These are phyloP conservation scores for Pichia nakasei DNA, from an alignment of 805 yeast species.

Conservation along the genomic window DNA sequence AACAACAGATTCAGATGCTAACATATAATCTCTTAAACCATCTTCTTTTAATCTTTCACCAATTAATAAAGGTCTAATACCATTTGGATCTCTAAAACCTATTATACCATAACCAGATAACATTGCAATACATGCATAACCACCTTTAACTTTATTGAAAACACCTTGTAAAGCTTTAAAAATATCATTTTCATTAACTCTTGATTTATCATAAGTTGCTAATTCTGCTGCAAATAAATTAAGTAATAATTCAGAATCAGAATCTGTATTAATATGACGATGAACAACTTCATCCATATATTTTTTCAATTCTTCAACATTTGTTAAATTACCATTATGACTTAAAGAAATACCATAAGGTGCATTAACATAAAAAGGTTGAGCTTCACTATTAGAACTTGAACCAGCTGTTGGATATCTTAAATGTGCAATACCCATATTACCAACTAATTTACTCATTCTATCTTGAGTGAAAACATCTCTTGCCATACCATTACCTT, in stretches of 20 bases:
- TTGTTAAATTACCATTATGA: conserved; percentile 93
- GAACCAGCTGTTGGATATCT: conserved; percentile 98
- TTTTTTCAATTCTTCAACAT: conserved; percentile 64
- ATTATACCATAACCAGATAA: conserved; percentile 92
- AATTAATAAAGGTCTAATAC: conserved; percentile 81
- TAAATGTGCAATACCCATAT: conserved; percentile 91
- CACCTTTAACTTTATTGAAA: conserved; percentile 77
- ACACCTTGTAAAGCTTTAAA: conserved; percentile 82
- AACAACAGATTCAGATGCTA: conserved; percentile 93
- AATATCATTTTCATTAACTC: conserved; percentile 86
- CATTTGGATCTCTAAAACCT: conserved; percentile 96
- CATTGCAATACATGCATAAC: conserved; percentile 94
- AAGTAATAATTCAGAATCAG: conserved; percentile 84
- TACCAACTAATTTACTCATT: conserved; percentile 73
- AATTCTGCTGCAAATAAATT: conserved; percentile 89
- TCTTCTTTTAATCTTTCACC: conserved; percentile 71
- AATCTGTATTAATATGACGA: conserved; percentile 95
- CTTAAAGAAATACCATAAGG: conserved; percentile 89
- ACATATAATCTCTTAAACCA: conserved; percentile 80
- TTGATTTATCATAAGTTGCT: conserved; percentile 82
- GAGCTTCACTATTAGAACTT: conserved; percentile 92
- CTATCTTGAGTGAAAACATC: conserved; percentile 88
- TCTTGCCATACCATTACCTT: conserved; percentile 98
- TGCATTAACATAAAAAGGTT: conserved; percentile 95
- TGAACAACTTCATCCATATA: conserved; percentile 90